phyloP scores from a whole-genome alignment of 2,329 filamentous ascomycete genomes.

The Colletotrichum horii region DNA sequence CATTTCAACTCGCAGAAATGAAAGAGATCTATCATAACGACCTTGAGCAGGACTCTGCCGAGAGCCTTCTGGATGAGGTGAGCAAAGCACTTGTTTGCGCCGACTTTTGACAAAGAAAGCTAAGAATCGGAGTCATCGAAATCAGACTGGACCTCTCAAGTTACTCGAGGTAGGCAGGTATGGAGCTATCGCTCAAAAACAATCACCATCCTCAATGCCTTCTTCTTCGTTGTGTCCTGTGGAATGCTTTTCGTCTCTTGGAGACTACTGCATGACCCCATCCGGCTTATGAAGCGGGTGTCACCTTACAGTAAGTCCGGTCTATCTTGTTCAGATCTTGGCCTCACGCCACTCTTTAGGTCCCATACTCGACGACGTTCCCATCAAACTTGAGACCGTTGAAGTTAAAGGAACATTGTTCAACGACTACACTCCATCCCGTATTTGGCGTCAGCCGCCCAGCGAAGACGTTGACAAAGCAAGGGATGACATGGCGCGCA shows the following conservation, averaged over 20 bases:
- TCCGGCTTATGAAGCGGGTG: slow-evolving; percentile 5
- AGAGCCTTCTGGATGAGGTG: background rate
- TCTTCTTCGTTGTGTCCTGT: slow-evolving; percentile 1
- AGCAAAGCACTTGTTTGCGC: background rate
- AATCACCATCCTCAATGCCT: background rate
- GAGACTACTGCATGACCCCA: slow-evolving; percentile 4
- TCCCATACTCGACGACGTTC: slow-evolving; percentile 1
- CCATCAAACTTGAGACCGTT: slow-evolving; percentile 2
- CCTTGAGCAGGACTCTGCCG: background rate
- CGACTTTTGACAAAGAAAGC: background rate
- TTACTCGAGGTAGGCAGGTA: background rate
- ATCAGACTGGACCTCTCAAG: background rate
- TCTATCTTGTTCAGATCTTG: accelerated
- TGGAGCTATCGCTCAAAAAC: background rate
- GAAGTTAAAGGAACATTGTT: slow-evolving; percentile 15
- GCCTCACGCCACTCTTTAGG: background rate
- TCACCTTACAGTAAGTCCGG: slow-evolving; percentile 3
- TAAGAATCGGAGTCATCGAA: background rate
- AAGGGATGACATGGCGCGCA: slow-evolving; percentile 21
- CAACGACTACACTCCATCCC: slow-evolving; percentile 34
- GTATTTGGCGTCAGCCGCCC: slow-evolving; percentile 19
- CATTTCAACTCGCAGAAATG: background rate
- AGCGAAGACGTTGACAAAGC: slow-evolving; percentile 26
- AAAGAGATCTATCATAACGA: background rate
- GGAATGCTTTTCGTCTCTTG: background rate